Base-by-base conservation (phyloP, 2,329 filamentous ascomycete species). In the Sporothrix dimorphospora region DNA sequence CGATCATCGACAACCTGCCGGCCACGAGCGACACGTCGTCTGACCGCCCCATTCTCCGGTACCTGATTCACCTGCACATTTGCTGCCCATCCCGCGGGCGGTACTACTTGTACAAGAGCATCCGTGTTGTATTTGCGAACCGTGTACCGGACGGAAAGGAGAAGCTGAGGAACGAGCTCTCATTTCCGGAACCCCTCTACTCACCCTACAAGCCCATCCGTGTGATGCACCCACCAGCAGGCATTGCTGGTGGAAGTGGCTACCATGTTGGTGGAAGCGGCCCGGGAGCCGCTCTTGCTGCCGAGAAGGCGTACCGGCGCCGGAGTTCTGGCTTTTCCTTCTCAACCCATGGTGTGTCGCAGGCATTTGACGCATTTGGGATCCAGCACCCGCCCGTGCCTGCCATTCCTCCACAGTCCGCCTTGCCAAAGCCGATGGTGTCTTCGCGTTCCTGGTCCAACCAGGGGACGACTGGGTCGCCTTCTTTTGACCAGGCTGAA, bases 41-140 rank as follows among this genome's bases (percentile, higher is more conserved):
- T 3, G 83, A 91, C 82, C 83, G 92, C 51, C 92, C 94, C 0
- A 92, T 92, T 24, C 83, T 99, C 49, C 89, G 96, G 69, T 98
- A 99, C 80, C 86, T 99, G 21, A 90, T 97, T 70, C 96, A 99
- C 79, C 79, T 99, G 68, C 94, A 98, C 79, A 96, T 99, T 72
- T 98, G 95, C 81, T 95, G 91, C 77, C 92, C 94, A 0, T 89
- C 91, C 0, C 92, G 91, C 75, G 94, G 93, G 6, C 90, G 94
- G 14, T 97, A 91, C 80, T 98, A 94, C 77, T 85, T 99, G 6
- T 96, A 98, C 83, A 97, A 96, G 77, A 94, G 89, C 77, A 92
- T 98, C 72, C 90, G 96, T 16, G 93, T 98, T 47, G 95, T 99
- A 3, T 99, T 99, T 79, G 96, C 96, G 70, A 98, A 98, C 79